Conservation (phyloP, 345 rosid species). For the Gossypium thurberi region DNA sequence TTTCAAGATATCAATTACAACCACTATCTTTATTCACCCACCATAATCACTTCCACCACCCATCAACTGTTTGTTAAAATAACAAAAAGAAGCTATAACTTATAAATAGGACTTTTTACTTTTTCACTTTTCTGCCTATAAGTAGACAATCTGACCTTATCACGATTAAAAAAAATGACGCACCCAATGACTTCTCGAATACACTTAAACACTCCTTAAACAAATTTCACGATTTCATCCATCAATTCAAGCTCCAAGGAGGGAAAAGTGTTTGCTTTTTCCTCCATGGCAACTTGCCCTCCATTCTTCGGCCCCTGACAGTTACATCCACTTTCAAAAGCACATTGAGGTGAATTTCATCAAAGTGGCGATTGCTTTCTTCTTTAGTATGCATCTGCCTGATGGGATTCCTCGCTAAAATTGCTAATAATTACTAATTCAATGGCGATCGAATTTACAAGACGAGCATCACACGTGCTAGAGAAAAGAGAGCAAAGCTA, state of each 20-base stretch:
- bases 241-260: not conserved
- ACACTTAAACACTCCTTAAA: not conserved
- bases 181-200: slow-evolving; percentile 15
- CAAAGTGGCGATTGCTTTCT: not conserved
- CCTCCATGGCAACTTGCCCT: not conserved
- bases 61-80: slow-evolving; percentile 1
- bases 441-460: not conserved
- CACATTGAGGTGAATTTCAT: not conserved
- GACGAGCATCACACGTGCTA: not conserved
- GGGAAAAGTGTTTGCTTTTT: not conserved
- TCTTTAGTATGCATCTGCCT: not conserved
- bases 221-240: not conserved
- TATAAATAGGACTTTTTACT: not conserved
- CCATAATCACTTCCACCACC: not conserved
- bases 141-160: slow-evolving; percentile 10
- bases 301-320: not conserved
- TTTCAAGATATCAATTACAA: not conserved
- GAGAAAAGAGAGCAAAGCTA: not conserved
- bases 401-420: not conserved
- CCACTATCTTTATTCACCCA: not conserved
- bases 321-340: not conserved
- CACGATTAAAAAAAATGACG: slow-evolving; percentile 4
- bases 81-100: slow-evolving; percentile 1
- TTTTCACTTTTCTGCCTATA: not conserved
- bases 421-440: not conserved